A percentile compares a stretch with the other conserved stretches of the same genome.
phyloP scores from a whole-genome alignment of 2,329 filamentous ascomycete genomes.

The Metarhizium robertsii region DNA sequence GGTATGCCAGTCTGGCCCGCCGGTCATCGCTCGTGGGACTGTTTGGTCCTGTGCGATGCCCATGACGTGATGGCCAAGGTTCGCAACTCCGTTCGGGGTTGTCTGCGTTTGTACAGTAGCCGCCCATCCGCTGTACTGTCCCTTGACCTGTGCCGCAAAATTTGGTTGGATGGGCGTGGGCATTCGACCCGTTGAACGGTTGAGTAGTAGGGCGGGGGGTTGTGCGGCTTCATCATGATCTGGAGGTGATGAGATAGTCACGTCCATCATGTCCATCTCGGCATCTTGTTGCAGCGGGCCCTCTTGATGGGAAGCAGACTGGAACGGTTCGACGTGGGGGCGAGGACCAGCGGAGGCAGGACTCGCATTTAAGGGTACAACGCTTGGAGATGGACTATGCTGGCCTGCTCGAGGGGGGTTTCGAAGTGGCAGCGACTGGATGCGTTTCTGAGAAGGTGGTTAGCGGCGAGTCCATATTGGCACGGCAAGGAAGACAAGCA shows the following conservation, averaged over 20 bases:
- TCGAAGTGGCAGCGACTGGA: constrained; percentile 43
- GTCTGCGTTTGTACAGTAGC: constrained; percentile 16
- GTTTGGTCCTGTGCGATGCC: constrained; percentile 31
- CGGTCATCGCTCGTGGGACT: constrained; percentile 39
- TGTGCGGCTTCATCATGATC: constrained; percentile 11
- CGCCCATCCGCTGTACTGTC: constrained; percentile 37
- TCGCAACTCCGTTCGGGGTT: constrained; percentile 27
- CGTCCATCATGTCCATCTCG: constrained; percentile 43
- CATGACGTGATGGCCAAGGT: constrained; percentile 30
- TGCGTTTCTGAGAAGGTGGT: constrained; percentile 36
- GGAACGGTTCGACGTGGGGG: constrained; percentile 23
- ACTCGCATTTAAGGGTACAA: constrained; percentile 31
- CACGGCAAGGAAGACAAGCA: neutral
- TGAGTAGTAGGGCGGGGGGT: neutral
- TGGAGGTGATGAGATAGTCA: constrained; percentile 9
- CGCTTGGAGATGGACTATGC: constrained; percentile 21
- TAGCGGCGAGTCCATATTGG: constrained; percentile 5
- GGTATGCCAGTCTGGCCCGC: constrained; percentile 38
- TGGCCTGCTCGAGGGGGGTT: constrained; percentile 28
- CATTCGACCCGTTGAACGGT: constrained; percentile 33
- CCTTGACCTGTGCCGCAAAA: constrained; percentile 45
- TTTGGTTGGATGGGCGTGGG: constrained; percentile 51
- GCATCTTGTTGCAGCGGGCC: constrained; percentile 19
- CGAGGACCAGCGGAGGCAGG: constrained; percentile 25
- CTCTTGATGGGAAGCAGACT: constrained; percentile 14